Conservation (phyloP, 805 yeast genomes). For the Cyberlindnera americana region DNA sequence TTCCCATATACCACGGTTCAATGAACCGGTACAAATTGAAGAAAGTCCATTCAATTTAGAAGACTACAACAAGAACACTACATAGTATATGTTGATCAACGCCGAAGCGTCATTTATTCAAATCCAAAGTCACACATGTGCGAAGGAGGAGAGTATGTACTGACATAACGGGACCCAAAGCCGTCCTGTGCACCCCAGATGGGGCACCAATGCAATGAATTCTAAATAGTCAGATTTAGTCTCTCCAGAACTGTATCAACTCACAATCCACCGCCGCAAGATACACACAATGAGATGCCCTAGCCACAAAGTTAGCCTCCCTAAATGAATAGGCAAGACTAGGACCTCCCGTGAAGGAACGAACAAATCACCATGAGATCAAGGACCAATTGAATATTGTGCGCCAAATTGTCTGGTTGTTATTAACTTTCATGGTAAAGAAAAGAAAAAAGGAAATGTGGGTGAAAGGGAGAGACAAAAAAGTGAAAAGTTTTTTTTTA, state of each 20-base stretch:
- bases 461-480: not conserved
- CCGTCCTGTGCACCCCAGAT: slow-evolving; percentile 15
- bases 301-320: slow-evolving; percentile 21
- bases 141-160: slow-evolving; percentile 20
- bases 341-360: slow-evolving; percentile 10
- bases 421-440: slow-evolving; percentile 28
- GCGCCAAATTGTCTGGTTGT: slow-evolving; percentile 25
- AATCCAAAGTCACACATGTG: not conserved
- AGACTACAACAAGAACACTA: too few species aligned
- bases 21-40: too few species aligned
- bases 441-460: slow-evolving; percentile 8
- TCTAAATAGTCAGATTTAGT: slow-evolving; percentile 29
- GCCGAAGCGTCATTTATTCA: not conserved
- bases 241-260: slow-evolving; percentile 31
- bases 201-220: slow-evolving; percentile 21
- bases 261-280: slow-evolving; percentile 14
- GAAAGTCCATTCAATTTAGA: too few species aligned
- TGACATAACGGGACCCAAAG: slow-evolving; percentile 35
- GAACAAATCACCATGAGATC: slow-evolving; percentile 17
- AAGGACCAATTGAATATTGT: slow-evolving; percentile 15
- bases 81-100: not conserved
- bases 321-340: slow-evolving; percentile 35
- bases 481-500: slow-evolving; percentile 2
- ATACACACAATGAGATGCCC: slow-evolving; percentile 6
- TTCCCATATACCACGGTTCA: not conserved